Conservation (phyloP, 2,329 filamentous ascomycete genomes). For the Colletotrichum camelliae region DNA sequence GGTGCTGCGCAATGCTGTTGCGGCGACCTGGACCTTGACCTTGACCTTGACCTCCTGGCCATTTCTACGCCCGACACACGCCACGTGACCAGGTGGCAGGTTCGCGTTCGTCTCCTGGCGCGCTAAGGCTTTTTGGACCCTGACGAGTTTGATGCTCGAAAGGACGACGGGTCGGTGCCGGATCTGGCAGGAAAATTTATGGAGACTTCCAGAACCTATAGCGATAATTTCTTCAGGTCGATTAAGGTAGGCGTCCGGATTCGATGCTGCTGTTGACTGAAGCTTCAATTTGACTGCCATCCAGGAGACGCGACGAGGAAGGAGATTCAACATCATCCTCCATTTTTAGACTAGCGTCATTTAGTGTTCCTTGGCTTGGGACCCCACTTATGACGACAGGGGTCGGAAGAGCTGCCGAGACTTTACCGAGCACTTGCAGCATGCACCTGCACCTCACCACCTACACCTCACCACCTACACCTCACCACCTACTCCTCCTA, state of each 20-base stretch:
- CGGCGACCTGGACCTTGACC: background rate
- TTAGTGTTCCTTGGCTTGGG: background rate
- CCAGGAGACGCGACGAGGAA: slow-evolving; percentile 16
- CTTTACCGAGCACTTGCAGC: background rate
- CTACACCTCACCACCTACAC: background rate
- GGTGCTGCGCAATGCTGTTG: background rate
- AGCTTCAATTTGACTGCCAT: background rate
- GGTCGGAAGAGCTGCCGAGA: background rate
- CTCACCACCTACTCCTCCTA: background rate
- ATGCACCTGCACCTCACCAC: background rate
- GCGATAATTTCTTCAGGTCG: rapidly evolving
- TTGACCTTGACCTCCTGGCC: background rate
- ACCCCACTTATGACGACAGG: background rate
- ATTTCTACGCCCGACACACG: background rate
- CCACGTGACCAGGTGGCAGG: background rate
- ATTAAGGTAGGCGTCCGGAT: background rate
- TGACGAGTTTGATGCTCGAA: background rate
- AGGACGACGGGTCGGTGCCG: background rate
- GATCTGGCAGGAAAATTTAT: background rate
- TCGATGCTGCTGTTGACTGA: background rate
- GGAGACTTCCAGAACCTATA: background rate
- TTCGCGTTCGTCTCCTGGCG: background rate
- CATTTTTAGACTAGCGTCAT: background rate
- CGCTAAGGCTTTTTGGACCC: background rate
- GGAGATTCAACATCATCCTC: background rate